phyloP scores from a whole-genome alignment of 1,284 basidiomycete species.

The Heliocybe sulcata region DNA sequence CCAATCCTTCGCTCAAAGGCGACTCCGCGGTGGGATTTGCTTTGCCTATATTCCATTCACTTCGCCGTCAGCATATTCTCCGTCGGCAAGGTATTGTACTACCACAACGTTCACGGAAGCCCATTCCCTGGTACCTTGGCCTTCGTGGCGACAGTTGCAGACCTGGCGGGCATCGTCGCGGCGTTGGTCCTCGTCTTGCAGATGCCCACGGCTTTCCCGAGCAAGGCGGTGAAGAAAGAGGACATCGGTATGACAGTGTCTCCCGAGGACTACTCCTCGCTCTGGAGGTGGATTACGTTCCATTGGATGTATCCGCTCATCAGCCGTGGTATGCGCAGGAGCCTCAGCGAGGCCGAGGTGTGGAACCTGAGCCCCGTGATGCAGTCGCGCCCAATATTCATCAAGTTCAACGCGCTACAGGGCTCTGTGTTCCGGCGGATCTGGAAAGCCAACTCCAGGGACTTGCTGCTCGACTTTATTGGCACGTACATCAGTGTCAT shows the following conservation, averaged over 20 bases:
- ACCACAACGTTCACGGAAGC: slow-evolving; percentile 27
- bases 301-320: slow-evolving; percentile 71
- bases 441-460: slow-evolving; percentile 63
- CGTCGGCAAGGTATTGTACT: slow-evolving; percentile 42
- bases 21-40: slow-evolving; percentile 45
- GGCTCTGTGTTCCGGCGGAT: slow-evolving; percentile 57
- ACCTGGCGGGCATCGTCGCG: slow-evolving; percentile 31
- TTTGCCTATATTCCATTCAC: slow-evolving; percentile 39
- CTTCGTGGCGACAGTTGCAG: slow-evolving; percentile 26
- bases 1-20: slow-evolving; percentile 30
- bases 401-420: slow-evolving; percentile 42
- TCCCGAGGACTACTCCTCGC: slow-evolving; percentile 71
- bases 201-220: slow-evolving; percentile 56
- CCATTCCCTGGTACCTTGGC: slow-evolving; percentile 27
- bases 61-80: slow-evolving; percentile 32
- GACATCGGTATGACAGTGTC: slow-evolving; percentile 45
- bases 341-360: slow-evolving; percentile 64
- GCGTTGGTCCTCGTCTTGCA: slow-evolving; percentile 37
- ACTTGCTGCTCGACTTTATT: slow-evolving; percentile 62
- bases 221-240: slow-evolving; percentile 32
- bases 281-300: slow-evolving; percentile 76
- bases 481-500: slow-evolving; percentile 59
- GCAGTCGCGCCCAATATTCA: slow-evolving; percentile 60
- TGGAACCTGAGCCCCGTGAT: slow-evolving; percentile 65
- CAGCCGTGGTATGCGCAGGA: slow-evolving; percentile 44